A percentile compares a stretch with the other conserved stretches of the same genome.
These are phyloP conservation scores for Tremella yokohamensis DNA, from an alignment of 768 basidiomycete species.

Conservation along the genomic window DNA sequence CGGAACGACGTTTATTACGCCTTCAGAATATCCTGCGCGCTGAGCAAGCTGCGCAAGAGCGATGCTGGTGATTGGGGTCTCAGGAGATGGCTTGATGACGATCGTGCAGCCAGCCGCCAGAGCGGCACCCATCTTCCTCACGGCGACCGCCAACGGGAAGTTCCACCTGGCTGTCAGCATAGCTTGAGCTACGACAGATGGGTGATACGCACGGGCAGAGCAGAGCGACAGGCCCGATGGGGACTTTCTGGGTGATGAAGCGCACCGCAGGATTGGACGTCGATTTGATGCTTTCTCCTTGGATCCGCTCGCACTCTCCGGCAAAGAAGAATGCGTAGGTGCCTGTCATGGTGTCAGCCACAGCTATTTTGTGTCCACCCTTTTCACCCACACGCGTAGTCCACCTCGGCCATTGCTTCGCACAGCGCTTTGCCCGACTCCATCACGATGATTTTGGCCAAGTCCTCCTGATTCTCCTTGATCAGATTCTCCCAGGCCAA, in stretches of 20 bases:
- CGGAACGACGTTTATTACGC: conserved; percentile 55
- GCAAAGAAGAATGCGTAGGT: not conserved
- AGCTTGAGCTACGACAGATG: not conserved
- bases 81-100: conserved; percentile 88
- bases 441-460: conserved; percentile 2
- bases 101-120: conserved; percentile 72
- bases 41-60: conserved; percentile 63
- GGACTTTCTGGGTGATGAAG: not conserved
- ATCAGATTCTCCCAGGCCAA: not conserved
- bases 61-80: conserved; percentile 81
- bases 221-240: conserved; percentile 10
- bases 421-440: conserved; percentile 5
- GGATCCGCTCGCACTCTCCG: conserved; percentile 10
- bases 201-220: conserved; percentile 7
- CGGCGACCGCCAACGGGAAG: conserved; percentile 34
- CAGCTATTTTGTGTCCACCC: not conserved
- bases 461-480: not conserved
- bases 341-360: too few relatives aligned
- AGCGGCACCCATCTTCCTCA: conserved; percentile 32
- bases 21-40: conserved; percentile 69
- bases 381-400: not conserved
- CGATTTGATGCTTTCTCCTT: conserved; percentile 8
- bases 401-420: not conserved
- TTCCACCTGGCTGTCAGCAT: conserved; percentile 23
- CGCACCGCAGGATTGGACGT: not conserved